These are phyloP conservation scores for Chernovozyma sophiae-reginae DNA, from an alignment of 1,139 yeast genomes.

Conservation along the genomic window DNA sequence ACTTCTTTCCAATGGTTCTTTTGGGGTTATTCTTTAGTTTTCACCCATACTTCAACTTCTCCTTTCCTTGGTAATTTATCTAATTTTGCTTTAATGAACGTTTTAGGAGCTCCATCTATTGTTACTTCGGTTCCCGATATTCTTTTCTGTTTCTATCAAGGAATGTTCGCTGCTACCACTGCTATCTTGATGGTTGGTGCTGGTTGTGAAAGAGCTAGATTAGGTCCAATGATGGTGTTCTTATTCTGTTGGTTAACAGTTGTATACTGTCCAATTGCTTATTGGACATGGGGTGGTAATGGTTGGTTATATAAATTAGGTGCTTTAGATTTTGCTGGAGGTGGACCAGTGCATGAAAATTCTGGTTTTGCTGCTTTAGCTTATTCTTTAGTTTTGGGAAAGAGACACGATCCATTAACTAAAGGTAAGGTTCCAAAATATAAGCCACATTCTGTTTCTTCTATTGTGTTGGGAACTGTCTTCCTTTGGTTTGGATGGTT, in stretches of 20 bases:
- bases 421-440: slow-evolving; percentile 72
- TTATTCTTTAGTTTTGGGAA: slow-evolving; percentile 86
- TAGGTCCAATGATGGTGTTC: slow-evolving; percentile 94
- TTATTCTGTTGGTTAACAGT: slow-evolving; percentile 92
- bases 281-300: slow-evolving; percentile 93
- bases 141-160: slow-evolving; percentile 84
- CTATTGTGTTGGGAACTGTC: slow-evolving; percentile 89
- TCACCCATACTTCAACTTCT: slow-evolving; percentile 65
- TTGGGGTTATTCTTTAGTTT: slow-evolving; percentile 92
- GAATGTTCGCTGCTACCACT: slow-evolving; percentile 92
- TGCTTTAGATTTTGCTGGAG: slow-evolving; percentile 93
- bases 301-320: slow-evolving; percentile 89
- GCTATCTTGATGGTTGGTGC: slow-evolving; percentile 95
- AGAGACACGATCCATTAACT: slow-evolving; percentile 80
- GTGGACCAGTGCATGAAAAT: slow-evolving; percentile 95
- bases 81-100: slow-evolving; percentile 75
- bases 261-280: slow-evolving; percentile 91
- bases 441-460: slow-evolving; percentile 86
- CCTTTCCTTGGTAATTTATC: slow-evolving; percentile 73
- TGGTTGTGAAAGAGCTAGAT: slow-evolving; percentile 95
- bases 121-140: slow-evolving; percentile 75
- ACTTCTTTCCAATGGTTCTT: slow-evolving; percentile 93
- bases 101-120: slow-evolving; percentile 74
- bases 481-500: slow-evolving; percentile 99
- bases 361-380: slow-evolving; percentile 95